These are phyloP conservation scores for Aspergillus udagawae DNA, from an alignment of 2,329 filamentous ascomycete species.

Conservation along the genomic window DNA sequence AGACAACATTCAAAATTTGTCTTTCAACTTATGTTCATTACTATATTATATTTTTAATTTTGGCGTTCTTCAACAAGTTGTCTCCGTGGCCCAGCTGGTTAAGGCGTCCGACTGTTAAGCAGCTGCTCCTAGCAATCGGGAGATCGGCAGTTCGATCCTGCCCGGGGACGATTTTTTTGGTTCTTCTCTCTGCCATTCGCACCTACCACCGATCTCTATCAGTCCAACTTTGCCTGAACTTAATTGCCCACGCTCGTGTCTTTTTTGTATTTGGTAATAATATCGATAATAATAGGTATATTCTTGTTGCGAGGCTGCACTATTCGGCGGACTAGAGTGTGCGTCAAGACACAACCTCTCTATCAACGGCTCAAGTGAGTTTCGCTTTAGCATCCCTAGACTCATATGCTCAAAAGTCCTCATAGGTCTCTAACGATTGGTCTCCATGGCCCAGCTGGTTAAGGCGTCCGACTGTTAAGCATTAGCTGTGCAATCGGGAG, in stretches of 20 bases:
- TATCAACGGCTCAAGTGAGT: too few species aligned
- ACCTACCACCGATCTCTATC: too few species aligned
- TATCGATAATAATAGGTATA: too few species aligned
- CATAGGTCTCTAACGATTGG: not conserved
- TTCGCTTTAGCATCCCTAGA: rapidly evolving
- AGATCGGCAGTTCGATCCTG: not conserved
- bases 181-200: not conserved
- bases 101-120: not conserved
- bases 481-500: not conserved
- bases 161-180: not conserved
- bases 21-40: too few species aligned
- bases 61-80: not conserved
- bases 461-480: not conserved
- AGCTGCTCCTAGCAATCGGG: not conserved
- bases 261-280: too few species aligned
- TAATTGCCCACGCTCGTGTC: too few species aligned
- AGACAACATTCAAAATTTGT: too few species aligned
- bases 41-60: too few species aligned
- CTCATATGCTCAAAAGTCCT: rapidly evolving
- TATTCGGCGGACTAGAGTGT: too few species aligned
- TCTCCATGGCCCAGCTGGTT: not conserved
- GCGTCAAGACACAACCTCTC: too few species aligned
- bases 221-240: too few species aligned
- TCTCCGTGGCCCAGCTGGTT: not conserved
- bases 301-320: too few species aligned